Base-by-base conservation (phyloP, 2,329 filamentous ascomycete species). In the Stemphylium beticola region DNA sequence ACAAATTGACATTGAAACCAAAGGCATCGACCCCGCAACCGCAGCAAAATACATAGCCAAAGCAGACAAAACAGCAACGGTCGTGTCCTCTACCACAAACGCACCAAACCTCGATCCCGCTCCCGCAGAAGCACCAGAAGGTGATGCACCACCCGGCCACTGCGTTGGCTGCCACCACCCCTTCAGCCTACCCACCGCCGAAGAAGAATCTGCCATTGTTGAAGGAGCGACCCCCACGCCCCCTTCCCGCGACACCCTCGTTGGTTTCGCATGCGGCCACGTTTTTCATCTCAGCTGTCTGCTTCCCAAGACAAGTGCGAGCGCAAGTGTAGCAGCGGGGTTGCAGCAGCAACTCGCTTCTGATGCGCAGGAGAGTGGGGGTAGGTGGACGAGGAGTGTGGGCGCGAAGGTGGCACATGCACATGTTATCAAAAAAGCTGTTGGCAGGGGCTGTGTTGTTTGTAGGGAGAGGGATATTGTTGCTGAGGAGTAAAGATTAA, bases 371-470 rank as follows among this genome's bases (percentile, higher is more conserved):
- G 77, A 83, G 24, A 78, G 77, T 2, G 67, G 73, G 3, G 78
- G 74, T 14, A 74, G 75, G 22, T 75, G 72, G 69, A 82, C 83
- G 7, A 82, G 88, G 52, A 91, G 89, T 48, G 87, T 98, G 6
- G 90, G 91, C 4, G 71, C 66, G 7, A 74, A 74, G 53, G 71
- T 74, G 5, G 69, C 71, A 40, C 71, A 74, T 90, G 55, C 98
- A 82, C n/a, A 97, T 91, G 66, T 96, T 87, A n/a, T 87, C 85
- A 53, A 87, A 90, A 71, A 96, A 90, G 76, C 92, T 93, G 86
- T 82, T 7, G 79, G 79, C 41, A 77, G 61, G n/a, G 68, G 72
- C 0, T 72, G 71, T 59, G 70, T 80, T n/a, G 66, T 74, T 26
- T 73, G 68, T 56, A 60, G 67, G 12, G 70, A 67, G 53, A 57